Evolutionary conservation across 495 filamentous ascomycete species (phyloP).

Genomic region (Talaromyces thailandensis): DNA sequence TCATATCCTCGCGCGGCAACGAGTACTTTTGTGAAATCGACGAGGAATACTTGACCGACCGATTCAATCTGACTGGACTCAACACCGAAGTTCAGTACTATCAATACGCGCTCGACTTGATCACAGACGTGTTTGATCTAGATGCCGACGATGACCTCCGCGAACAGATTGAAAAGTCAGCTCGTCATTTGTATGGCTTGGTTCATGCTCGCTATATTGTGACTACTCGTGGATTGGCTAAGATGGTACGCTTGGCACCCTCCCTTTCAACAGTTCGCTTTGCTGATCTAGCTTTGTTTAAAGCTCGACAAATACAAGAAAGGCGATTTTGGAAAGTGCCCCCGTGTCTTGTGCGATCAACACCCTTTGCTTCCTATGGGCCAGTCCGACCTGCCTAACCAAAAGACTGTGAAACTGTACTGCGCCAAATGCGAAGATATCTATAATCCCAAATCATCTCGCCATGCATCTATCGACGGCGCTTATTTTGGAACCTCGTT

Average conservation of each 20-base stretch:
- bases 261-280: background rate
- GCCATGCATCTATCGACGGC: conserved; percentile 89
- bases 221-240: conserved; percentile 83
- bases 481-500: conserved; percentile 97
- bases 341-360: conserved; percentile 83
- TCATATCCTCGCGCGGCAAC: conserved; percentile 94
- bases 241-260: conserved; percentile 65
- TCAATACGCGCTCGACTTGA: conserved; percentile 96
- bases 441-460: conserved; percentile 97
- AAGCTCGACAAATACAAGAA: conserved; percentile 99
- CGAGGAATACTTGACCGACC: conserved; percentile 96
- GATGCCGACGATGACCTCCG: conserved; percentile 98
- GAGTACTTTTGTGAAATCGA: conserved; percentile 99
- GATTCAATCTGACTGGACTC: conserved; percentile 95
- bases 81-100: conserved; percentile 98
- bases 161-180: conserved; percentile 96
- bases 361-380: conserved; percentile 92
- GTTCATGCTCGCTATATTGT: conserved; percentile 98
- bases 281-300: background rate
- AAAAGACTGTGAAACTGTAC: conserved; percentile 89
- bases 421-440: conserved; percentile 95
- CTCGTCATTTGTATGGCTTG: conserved; percentile 89
- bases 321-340: conserved; percentile 95
- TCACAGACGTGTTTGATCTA: conserved; percentile 99
- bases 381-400: conserved; percentile 74